Conservation (phyloP, 1,284 basidiomycete species). For the Heterobasidion parviporum region DNA sequence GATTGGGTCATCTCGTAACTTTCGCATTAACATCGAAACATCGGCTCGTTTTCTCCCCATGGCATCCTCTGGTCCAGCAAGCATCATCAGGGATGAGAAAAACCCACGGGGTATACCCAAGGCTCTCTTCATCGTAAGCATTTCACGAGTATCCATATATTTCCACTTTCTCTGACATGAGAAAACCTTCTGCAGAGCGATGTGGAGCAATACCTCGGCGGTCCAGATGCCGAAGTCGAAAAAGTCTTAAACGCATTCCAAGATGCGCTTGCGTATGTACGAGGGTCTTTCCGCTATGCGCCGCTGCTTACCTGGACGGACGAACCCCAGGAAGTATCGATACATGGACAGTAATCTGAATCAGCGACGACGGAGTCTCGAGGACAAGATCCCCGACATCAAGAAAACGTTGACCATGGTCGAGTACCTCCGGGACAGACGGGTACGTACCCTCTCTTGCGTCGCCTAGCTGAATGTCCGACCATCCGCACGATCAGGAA, state of each 20-base stretch:
- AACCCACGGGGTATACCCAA: constrained; percentile 92
- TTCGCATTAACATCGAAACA: too few relatives aligned
- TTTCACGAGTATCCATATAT: background rate
- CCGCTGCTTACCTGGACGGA: constrained; percentile 10
- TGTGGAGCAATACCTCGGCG: constrained; percentile 83
- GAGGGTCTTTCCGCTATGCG: too few relatives aligned
- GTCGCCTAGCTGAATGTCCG: background rate
- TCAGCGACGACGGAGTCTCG: constrained; percentile 72
- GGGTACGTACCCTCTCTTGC: constrained; percentile 36
- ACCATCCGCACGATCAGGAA: constrained; percentile 33
- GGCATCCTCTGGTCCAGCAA: constrained; percentile 29
- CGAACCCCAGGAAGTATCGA: constrained; percentile 79
- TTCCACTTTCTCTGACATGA: background rate
- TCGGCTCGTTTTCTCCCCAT: background rate
- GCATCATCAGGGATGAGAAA: constrained; percentile 35
- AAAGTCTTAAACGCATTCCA: constrained; percentile 78
- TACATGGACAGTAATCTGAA: constrained; percentile 92
- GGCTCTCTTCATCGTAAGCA: constrained; percentile 88
- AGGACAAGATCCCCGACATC: constrained; percentile 97
- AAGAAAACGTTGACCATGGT: constrained; percentile 91
- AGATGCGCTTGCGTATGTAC: constrained; percentile 81
- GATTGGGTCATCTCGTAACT: background rate
- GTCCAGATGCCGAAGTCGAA: constrained; percentile 76
- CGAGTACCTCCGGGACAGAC: constrained; percentile 67
- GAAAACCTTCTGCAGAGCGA: constrained; percentile 43